Conservation (phyloP, 257 asterid species). For the Nicotiana benthamiana region DNA sequence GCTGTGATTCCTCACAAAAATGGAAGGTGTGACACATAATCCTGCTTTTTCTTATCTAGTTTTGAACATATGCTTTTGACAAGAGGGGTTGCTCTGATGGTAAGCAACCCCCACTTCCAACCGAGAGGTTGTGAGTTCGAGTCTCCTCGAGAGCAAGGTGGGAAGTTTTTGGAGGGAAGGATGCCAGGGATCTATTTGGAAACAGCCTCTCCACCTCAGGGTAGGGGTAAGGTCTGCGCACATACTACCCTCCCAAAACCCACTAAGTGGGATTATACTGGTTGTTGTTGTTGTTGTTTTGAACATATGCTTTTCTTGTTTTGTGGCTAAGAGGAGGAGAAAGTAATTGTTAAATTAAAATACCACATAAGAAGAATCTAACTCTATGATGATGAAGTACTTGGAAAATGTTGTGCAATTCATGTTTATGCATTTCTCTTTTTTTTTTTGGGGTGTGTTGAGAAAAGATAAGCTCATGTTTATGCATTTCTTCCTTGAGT, state of each 20-base stretch:
- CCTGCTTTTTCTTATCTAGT: neutral
- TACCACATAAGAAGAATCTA: neutral
- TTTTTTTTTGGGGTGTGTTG: too few species aligned
- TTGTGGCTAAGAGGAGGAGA: neutral
- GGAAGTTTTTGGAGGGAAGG: too few species aligned
- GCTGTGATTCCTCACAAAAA: constrained; percentile 87
- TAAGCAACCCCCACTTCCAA: too few species aligned
- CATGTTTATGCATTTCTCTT: neutral
- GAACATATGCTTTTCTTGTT: neutral
- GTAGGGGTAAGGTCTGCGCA: too few species aligned
- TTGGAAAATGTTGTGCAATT: neutral
- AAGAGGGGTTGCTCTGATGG: too few species aligned
- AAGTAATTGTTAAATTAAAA: neutral
- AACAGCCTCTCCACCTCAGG: too few species aligned
- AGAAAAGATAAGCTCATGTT: neutral
- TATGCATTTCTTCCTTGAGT: neutral
- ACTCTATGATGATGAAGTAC: neutral
- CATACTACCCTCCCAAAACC: too few species aligned
- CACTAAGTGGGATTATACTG: too few species aligned
- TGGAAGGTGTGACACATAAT: constrained; percentile 52
- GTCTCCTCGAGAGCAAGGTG: too few species aligned
- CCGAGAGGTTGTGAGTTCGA: too few species aligned
- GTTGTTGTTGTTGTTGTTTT: too few species aligned
- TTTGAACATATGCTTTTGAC: neutral
- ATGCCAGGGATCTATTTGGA: too few species aligned